A percentile compares a stretch with the other conserved stretches of the same genome.
These are phyloP conservation scores for Vitis vinifera DNA, from an alignment of 164 flowering plant genomes.

Conservation along the genomic window DNA sequence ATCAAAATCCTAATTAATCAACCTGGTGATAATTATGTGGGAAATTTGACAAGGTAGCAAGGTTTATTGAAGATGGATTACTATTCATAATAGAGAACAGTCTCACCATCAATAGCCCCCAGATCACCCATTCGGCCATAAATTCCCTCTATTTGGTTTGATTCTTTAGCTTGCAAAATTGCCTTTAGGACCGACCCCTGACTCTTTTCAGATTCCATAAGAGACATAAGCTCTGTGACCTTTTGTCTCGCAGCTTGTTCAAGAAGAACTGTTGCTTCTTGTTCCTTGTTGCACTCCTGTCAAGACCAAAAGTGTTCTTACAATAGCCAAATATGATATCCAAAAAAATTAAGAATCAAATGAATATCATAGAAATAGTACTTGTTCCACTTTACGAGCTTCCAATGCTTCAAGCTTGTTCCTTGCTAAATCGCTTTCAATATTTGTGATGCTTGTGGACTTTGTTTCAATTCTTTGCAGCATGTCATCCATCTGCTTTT, in stretches of 20 bases:
- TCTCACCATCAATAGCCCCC: conserved; percentile 94
- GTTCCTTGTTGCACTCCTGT: conserved; percentile 70
- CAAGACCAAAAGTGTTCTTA: conserved; percentile 9
- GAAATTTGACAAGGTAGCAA: neutral
- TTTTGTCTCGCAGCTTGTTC: conserved; percentile 95
- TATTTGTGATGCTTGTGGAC: conserved; percentile 31
- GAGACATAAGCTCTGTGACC: conserved; percentile 70
- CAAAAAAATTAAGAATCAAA: neutral
- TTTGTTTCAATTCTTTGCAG: conserved; percentile 37
- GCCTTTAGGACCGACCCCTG: conserved; percentile 91
- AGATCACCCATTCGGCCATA: conserved; percentile 95
- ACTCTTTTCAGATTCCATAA: conserved; percentile 80
- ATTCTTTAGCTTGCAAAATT: conserved; percentile 76
- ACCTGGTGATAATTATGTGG: neutral
- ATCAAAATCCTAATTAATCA: neutral
- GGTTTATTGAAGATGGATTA: neutral
- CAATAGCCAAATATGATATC: neutral
- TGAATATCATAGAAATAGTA: conserved; percentile 16
- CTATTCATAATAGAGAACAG: neutral
- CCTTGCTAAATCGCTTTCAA: conserved; percentile 46
- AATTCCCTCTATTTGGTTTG: conserved; percentile 77
- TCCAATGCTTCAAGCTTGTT: conserved; percentile 54
- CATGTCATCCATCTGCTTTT: conserved; percentile 53
- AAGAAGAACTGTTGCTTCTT: conserved; percentile 67
- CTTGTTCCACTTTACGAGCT: conserved; percentile 79